Percentiles rank a stretch among this genome's conserved stretches.
These are phyloP conservation scores for Geotrichum ghanense DNA, from an alignment of 805 yeast species.

Conservation along the genomic window DNA sequence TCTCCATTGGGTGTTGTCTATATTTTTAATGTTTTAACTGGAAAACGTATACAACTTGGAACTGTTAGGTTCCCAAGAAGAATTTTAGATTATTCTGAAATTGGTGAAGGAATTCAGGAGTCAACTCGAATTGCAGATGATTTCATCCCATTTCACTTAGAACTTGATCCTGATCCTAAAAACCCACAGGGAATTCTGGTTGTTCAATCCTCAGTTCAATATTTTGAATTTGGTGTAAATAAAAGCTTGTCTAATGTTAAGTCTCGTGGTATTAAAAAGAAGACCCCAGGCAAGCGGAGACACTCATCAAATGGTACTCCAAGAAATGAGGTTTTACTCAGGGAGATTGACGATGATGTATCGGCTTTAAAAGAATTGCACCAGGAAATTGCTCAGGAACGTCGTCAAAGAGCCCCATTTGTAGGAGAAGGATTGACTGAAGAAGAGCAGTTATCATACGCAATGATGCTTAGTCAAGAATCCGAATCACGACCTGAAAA, in stretches of 20 bases:
- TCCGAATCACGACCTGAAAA: not conserved
- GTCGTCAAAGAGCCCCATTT: conserved; percentile 9
- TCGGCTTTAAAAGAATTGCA: conserved; percentile 17
- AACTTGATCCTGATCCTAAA: conserved; percentile 20
- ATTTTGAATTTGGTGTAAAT: conserved; percentile 21
- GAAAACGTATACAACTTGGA: conserved; percentile 18
- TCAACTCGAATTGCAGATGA: not conserved
- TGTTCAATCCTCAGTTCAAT: conserved; percentile 19
- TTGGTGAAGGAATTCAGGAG: conserved; percentile 7
- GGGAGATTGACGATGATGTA: conserved; percentile 16
- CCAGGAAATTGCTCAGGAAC: conserved; percentile 14
- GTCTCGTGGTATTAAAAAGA: conserved; percentile 15
- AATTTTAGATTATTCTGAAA: conserved; percentile 11
- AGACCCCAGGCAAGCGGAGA: conserved; percentile 4
- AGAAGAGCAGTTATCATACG: conserved; percentile 24
- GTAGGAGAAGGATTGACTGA: conserved; percentile 16
- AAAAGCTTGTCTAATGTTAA: conserved; percentile 10
- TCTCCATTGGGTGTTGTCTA: conserved; percentile 20
- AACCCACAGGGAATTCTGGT: conserved; percentile 20
- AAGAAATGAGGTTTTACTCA: conserved; percentile 3
- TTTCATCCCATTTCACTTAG: conserved; percentile 18
- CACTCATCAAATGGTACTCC: not conserved
- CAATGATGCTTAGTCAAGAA: conserved; percentile 22
- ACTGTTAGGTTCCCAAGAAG: conserved; percentile 19
- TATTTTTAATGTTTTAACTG: conserved; percentile 20